phyloP scores from a whole-genome alignment of 768 basidiomycete genomes.

The Chalciporus pseudorubinellus region DNA sequence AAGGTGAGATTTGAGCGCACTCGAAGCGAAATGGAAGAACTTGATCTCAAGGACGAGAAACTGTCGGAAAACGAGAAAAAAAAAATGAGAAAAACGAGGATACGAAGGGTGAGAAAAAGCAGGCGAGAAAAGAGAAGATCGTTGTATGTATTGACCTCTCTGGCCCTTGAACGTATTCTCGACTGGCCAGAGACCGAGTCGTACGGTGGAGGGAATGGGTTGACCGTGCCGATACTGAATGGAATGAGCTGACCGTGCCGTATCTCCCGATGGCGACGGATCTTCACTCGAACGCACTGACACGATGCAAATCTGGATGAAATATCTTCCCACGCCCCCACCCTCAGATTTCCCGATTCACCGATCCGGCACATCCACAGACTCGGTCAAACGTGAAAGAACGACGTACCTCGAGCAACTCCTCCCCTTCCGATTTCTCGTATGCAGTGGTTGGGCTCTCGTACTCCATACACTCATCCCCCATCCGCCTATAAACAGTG shows the following conservation, averaged over 20 bases:
- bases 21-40: neutral
- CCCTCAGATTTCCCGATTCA: constrained; percentile 29
- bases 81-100: constrained; percentile 4
- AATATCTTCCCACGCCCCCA: constrained; percentile 28
- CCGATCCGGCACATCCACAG: constrained; percentile 19
- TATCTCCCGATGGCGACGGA: constrained; percentile 73
- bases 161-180: too few species aligned
- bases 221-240: constrained; percentile 1
- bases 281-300: constrained; percentile 30
- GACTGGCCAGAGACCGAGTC: too few species aligned
- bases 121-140: constrained; percentile 25
- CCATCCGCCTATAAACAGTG: constrained; percentile 21
- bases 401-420: constrained; percentile 17
- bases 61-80: neutral
- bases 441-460: neutral
- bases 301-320: constrained; percentile 31
- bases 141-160: too few species aligned
- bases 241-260: constrained; percentile 39
- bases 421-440: constrained; percentile 7
- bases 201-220: constrained; percentile 3
- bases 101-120: constrained; percentile 18
- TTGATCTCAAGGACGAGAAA: neutral
- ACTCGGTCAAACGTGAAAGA: constrained; percentile 7
- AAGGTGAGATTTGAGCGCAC: constrained; percentile 1
- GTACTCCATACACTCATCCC: neutral